A percentile compares a stretch with the other conserved stretches of the same genome.
phyloP scores from a whole-genome alignment of 2,329 filamentous ascomycete species.

The Trichoderma sp. region DNA sequence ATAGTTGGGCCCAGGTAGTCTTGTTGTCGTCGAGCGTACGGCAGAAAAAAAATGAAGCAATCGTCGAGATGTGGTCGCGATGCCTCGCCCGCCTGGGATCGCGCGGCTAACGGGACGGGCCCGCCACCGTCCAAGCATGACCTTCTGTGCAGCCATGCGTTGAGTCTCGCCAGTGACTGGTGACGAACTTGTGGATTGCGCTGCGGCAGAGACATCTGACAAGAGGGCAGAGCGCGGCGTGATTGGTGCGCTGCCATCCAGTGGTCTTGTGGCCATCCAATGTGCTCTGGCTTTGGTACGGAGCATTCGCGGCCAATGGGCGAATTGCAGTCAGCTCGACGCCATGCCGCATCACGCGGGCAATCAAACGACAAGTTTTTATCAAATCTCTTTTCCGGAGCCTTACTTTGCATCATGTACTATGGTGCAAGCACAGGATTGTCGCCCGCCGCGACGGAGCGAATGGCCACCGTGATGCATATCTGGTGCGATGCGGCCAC shows the following conservation, averaged over 20 bases:
- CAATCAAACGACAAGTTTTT: conserved; percentile 15
- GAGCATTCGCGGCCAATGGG: conserved; percentile 16
- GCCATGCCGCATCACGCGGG: conserved; percentile 19
- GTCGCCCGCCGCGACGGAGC: conserved; percentile 6
- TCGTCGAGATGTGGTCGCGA: neutral
- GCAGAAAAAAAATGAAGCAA: neutral
- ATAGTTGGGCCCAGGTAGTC: neutral
- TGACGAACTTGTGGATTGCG: conserved; percentile 20
- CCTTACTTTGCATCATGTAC: conserved; percentile 18
- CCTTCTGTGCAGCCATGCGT: conserved; percentile 6
- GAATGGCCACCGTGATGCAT: conserved; percentile 16
- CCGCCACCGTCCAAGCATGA: neutral
- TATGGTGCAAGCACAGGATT: neutral
- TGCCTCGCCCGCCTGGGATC: neutral
- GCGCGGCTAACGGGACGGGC: conserved; percentile 13
- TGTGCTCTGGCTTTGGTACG: conserved; percentile 5
- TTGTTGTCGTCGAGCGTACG: conserved; percentile 5
- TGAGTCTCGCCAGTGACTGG: conserved; percentile 12
- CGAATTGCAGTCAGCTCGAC: conserved; percentile 19
- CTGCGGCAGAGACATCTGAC: conserved; percentile 19
- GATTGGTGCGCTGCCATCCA: conserved; percentile 21
- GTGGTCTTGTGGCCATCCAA: conserved; percentile 20
- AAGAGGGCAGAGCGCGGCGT: conserved; percentile 6
- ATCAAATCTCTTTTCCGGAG: conserved; percentile 8
- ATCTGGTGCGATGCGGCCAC: conserved; percentile 19